Base-by-base conservation (phyloP, 2,329 filamentous ascomycete species). In the Clarireedia homoeocarpa region DNA sequence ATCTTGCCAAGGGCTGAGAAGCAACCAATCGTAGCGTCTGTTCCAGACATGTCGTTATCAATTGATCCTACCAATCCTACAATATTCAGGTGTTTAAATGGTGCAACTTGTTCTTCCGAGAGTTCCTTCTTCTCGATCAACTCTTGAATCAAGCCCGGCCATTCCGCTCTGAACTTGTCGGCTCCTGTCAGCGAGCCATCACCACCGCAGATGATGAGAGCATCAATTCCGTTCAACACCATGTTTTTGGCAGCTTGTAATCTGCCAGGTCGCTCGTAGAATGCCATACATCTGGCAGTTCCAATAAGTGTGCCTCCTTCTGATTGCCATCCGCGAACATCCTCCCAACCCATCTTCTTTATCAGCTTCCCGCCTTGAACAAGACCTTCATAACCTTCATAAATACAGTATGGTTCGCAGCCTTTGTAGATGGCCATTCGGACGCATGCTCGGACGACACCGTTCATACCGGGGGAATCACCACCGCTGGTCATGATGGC, bases 1-100 rank as follows among this genome's bases (percentile, higher is more conserved):
- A 99, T 96, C 58, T 92, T 85, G 48, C 88, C 84, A 55, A 99
- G 81, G 24, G 94, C 94, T 45, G 91, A 96, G 75, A 96, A 97
- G 71, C 89, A 95, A 55, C 94, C 94, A 70, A 99, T 96, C 34
- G 94, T 99, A 58, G 94, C 92, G 72, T 99, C 94, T 12, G 94
- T 99, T 62, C 90, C 90, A 50, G 91, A 95, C 73, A 99, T 87
- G 70, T 99, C 94, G 70, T 99, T 99, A 78, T 99, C 94, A 69
- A 99, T 99, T 53, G 91, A 96, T 57, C 94, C 94, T 27, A 99
- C 94, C 51, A 97, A 77, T 48, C 94, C 94, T 53, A 97, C 92
- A 63, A 99, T 96, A 73, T 97, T 99, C 68, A 99, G 81, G 64
- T 95, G 84, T 67, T 81, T 80, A 78, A 90, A 95, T 2, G 88